A percentile compares a stretch with the other conserved stretches of the same genome.
These are phyloP conservation scores for Ambrosiella beaveri DNA, from an alignment of 2,329 filamentous ascomycete species.

Conservation along the genomic window DNA sequence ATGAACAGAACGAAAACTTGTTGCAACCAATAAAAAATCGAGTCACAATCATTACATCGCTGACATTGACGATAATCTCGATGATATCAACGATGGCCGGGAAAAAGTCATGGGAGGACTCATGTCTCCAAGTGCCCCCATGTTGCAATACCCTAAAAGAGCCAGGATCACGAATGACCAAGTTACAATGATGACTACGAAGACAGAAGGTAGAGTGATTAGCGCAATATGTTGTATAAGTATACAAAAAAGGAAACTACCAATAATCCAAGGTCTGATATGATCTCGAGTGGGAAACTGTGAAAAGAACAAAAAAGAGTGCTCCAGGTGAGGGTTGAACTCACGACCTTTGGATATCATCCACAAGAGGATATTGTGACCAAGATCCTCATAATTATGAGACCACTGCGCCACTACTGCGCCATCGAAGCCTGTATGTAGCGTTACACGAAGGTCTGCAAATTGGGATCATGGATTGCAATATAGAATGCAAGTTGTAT, in stretches of 20 bases:
- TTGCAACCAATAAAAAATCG: too few species aligned
- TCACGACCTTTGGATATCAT: conserved; percentile 14
- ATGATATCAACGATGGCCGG: neutral
- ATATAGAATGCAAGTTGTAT: neutral
- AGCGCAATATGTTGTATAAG: neutral
- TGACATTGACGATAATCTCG: too few species aligned
- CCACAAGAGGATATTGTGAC: conserved; percentile 1
- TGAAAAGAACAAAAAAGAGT: conserved; percentile 2
- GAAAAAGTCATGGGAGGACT: neutral
- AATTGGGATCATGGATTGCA: neutral
- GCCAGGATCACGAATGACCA: too few species aligned
- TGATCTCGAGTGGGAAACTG: neutral
- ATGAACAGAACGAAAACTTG: neutral
- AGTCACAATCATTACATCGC: too few species aligned
- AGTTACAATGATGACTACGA: too few species aligned
- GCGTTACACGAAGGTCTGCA: neutral
- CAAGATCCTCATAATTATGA: conserved; percentile 13
- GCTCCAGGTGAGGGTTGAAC: conserved; percentile 14
- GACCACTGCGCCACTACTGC: conserved; percentile 14
- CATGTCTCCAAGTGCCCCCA: neutral
- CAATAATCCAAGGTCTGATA: neutral
- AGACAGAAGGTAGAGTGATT: neutral
- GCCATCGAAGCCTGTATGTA: conserved; percentile 13
- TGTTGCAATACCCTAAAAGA: neutral
- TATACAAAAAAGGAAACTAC: neutral